Conservation (phyloP, 768 basidiomycete species). For the Chalciporus chontae region DNA sequence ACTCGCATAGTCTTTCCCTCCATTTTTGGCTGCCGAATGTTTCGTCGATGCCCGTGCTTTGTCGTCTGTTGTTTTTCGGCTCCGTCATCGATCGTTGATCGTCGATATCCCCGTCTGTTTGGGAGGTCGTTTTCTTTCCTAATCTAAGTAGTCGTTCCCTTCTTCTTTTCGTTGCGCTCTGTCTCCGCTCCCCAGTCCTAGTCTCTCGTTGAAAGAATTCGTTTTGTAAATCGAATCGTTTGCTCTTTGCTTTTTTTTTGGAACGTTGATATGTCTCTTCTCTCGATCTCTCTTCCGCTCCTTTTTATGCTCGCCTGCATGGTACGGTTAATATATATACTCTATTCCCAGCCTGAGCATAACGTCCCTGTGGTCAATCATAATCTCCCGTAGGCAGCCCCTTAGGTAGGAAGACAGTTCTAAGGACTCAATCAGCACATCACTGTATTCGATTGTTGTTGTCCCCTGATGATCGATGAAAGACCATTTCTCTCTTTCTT, state of each 20-base stretch:
- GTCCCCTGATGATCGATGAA: no score
- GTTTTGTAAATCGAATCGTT: not conserved
- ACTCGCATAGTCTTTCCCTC: not conserved
- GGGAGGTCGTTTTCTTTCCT: not conserved
- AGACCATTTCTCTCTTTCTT: no score
- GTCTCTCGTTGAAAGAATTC: not conserved
- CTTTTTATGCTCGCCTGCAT: not conserved
- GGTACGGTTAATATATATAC: not conserved
- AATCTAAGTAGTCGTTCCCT: not conserved
- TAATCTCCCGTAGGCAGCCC: no score
- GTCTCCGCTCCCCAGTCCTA: not conserved
- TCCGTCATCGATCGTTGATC: not conserved
- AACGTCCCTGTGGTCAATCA: no score
- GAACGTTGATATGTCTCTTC: not conserved
- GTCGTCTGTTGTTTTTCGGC: not conserved
- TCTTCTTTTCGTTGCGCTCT: not conserved
- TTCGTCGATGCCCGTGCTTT: not conserved
- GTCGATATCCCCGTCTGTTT: not conserved
- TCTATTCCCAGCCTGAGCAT: no score
- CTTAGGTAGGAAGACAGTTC: no score
- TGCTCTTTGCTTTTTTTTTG: not conserved
- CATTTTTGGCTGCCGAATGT: not conserved
- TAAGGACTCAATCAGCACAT: no score
- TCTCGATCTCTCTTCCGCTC: not conserved
- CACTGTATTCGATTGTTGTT: no score